These are phyloP conservation scores for Cubamyces sp. DNA, from an alignment of 768 basidiomycete genomes.

Conservation along the genomic window DNA sequence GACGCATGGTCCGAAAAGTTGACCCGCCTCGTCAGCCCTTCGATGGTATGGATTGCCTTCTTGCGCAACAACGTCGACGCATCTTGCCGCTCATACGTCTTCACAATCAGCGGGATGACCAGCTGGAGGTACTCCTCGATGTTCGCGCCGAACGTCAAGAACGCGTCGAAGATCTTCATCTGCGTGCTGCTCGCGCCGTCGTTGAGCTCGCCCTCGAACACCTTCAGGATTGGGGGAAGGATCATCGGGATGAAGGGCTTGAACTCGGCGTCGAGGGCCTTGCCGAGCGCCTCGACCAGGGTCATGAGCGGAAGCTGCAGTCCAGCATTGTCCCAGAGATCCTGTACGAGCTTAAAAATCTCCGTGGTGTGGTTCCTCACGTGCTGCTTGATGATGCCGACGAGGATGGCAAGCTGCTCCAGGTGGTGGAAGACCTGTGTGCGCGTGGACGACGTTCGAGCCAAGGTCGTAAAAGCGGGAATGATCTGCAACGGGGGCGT, in stretches of 20 bases:
- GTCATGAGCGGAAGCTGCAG: conserved; percentile 92
- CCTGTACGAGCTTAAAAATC: conserved; percentile 82
- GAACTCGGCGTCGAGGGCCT: conserved; percentile 95
- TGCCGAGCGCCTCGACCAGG: conserved; percentile 89
- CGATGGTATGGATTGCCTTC: conserved; percentile 89
- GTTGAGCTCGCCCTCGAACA: conserved; percentile 85
- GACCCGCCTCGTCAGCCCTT: conserved; percentile 86
- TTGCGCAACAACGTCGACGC: conserved; percentile 77
- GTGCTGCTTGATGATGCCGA: conserved; percentile 96
- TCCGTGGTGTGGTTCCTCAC: conserved; percentile 89
- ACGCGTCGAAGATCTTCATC: conserved; percentile 92
- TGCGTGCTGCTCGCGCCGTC: conserved; percentile 81
- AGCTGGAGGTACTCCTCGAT: conserved; percentile 98
- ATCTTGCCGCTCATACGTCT: conserved; percentile 84
- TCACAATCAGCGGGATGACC: conserved; percentile 92
- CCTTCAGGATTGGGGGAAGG: conserved; percentile 85
- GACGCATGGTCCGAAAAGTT: conserved; percentile 99
- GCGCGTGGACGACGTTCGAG: conserved; percentile 77
- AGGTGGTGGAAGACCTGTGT: conserved; percentile 93
- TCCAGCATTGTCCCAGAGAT: conserved; percentile 85
- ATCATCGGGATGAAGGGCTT: conserved; percentile 93
- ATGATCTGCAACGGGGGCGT: conserved; percentile 63
- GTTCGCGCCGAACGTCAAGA: conserved; percentile 93
- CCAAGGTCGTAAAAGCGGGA: conserved; percentile 90
- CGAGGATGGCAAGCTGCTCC: conserved; percentile 93